Evolutionary conservation across 2,329 filamentous ascomycete species (phyloP).

Genomic region (Calonectria honghensis): DNA sequence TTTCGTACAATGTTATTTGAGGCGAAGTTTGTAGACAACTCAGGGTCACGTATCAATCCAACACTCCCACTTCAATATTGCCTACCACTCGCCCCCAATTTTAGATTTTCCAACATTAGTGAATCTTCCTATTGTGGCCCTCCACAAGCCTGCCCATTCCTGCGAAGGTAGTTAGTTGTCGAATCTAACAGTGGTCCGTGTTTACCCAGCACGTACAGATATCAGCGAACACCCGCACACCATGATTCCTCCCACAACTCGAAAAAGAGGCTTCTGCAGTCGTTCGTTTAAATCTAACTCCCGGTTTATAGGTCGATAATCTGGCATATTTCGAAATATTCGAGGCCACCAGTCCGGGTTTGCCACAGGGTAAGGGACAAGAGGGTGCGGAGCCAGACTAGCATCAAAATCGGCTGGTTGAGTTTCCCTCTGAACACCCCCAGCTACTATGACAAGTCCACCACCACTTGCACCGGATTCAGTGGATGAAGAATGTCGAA

Average conservation of each 20-base stretch:
- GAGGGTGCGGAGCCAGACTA: slow-evolving; percentile 8
- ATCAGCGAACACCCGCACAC: slow-evolving; percentile 13
- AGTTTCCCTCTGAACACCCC: not conserved
- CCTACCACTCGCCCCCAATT: slow-evolving; percentile 16
- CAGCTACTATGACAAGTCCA: slow-evolving; percentile 1
- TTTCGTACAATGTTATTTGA: no score
- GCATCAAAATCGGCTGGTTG: slow-evolving; percentile 13
- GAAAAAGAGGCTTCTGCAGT: slow-evolving; percentile 4
- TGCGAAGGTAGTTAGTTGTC: not conserved
- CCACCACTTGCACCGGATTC: not conserved
- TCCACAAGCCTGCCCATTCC: slow-evolving; percentile 9
- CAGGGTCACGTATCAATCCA: no score
- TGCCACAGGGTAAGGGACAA: slow-evolving; percentile 1
- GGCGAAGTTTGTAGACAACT: no score
- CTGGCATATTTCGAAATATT: not conserved
- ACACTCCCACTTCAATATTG: no score
- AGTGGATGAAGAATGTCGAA: not conserved
- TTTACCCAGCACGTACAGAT: not conserved
- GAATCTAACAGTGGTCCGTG: no score
- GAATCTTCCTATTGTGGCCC: not conserved
- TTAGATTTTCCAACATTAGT: slow-evolving; percentile 19
- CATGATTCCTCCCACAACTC: slow-evolving; percentile 7
- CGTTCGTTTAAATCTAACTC: slow-evolving; percentile 1
- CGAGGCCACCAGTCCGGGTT: slow-evolving; percentile 17
- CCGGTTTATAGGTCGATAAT: slow-evolving; percentile 20